These are phyloP conservation scores for Fusarium sp. DNA, from an alignment of 2,329 filamentous ascomycete genomes.

Conservation along the genomic window DNA sequence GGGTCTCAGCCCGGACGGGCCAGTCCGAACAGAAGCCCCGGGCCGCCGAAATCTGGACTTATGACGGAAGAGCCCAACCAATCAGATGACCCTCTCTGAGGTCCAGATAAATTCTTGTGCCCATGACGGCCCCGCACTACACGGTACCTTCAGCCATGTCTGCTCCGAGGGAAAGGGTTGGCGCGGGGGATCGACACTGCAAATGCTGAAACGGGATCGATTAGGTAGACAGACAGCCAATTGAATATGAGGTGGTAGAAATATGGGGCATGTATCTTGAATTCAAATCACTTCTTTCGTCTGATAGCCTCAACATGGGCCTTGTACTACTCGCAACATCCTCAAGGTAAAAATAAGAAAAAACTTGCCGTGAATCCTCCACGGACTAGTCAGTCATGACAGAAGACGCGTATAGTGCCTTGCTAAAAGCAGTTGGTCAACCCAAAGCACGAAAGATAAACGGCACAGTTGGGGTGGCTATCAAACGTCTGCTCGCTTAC, in stretches of 20 bases:
- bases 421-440: not conserved
- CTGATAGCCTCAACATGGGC: not conserved
- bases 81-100: not conserved
- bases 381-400: not conserved
- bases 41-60: slow-evolving; percentile 2
- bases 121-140: not conserved
- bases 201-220: slow-evolving; percentile 17
- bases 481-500: slow-evolving; percentile 3
- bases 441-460: slow-evolving; percentile 4
- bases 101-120: not conserved
- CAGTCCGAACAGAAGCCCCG: slow-evolving; percentile 14
- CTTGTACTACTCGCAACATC: not conserved
- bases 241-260: not conserved
- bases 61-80: not conserved
- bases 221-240: not conserved
- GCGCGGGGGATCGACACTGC: slow-evolving; percentile 38
- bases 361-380: not conserved
- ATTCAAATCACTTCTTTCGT: not conserved
- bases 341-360: not conserved
- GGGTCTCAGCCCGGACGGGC: slow-evolving; percentile 26
- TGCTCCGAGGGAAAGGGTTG: slow-evolving; percentile 16
- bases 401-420: not conserved
- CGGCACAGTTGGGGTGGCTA: slow-evolving; percentile 4
- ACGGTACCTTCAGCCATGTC: not conserved
- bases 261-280: not conserved